Evolutionary conservation across 2,329 filamentous ascomycete species (phyloP).

Genomic region (Arthrobotrys sphaeroides): DNA sequence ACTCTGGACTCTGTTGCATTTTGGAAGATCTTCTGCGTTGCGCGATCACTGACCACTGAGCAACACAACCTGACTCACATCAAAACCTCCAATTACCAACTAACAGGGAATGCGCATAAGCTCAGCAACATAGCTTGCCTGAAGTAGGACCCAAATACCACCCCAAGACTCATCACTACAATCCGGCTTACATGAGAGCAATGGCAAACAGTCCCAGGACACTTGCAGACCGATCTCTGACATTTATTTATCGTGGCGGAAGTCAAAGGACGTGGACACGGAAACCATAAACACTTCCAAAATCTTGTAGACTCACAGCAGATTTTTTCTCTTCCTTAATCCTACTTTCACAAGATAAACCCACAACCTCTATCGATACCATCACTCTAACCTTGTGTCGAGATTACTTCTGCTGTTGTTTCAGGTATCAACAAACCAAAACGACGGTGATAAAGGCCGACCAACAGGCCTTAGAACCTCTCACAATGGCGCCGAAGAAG

Average conservation of each 20-base stretch:
- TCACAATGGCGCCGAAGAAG: conserved; percentile 44
- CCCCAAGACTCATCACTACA: conserved; percentile 38
- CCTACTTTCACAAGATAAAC: neutral
- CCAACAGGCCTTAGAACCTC: neutral
- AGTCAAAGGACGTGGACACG: neutral
- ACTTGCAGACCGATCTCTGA: neutral
- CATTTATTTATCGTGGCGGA: neutral
- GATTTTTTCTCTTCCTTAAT: neutral
- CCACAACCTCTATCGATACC: neutral
- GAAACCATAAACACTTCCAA: neutral
- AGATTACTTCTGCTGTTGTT: neutral
- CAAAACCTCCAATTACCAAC: neutral
- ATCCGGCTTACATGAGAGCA: neutral
- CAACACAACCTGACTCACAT: conserved; percentile 43
- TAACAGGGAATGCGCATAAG: conserved; percentile 14
- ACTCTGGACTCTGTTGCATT: conserved; percentile 14
- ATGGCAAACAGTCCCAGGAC: conserved; percentile 10
- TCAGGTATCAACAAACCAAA: neutral
- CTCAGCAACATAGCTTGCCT: neutral
- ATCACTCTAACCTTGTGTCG: no score
- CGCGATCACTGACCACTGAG: neutral
- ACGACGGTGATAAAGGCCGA: neutral
- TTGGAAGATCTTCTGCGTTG: conserved; percentile 1
- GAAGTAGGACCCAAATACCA: neutral
- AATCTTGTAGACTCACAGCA: neutral